phyloP scores from a whole-genome alignment of 495 filamentous ascomycete genomes.

The Rostrohypoxylon terebratum region DNA sequence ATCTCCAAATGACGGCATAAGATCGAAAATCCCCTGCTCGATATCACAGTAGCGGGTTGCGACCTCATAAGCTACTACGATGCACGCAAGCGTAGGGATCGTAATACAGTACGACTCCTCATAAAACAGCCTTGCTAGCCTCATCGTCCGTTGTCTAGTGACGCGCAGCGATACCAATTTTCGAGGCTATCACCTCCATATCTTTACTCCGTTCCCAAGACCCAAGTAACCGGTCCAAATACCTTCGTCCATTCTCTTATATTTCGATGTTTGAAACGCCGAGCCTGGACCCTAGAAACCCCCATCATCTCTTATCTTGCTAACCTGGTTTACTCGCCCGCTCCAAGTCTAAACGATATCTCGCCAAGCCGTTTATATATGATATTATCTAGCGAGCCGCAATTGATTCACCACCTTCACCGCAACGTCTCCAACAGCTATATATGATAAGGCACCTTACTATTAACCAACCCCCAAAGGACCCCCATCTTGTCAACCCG shows the following conservation, averaged over 20 bases:
- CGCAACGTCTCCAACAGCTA: slow-evolving; percentile 27
- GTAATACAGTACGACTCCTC: slow-evolving; percentile 18
- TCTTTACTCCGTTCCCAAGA: slow-evolving; percentile 26
- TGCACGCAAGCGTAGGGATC: slow-evolving; percentile 19
- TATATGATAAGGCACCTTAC: slow-evolving; percentile 40
- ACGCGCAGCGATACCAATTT: slow-evolving; percentile 16
- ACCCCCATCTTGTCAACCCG: slow-evolving; percentile 37
- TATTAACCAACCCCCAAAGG: slow-evolving; percentile 22
- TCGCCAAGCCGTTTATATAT: slow-evolving; percentile 46
- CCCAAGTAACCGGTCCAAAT: slow-evolving; percentile 29
- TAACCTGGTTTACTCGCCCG: slow-evolving; percentile 26
- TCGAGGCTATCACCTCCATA: not conserved
- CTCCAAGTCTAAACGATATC: slow-evolving; percentile 31
- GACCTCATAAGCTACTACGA: slow-evolving; percentile 26
- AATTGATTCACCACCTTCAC: slow-evolving; percentile 11
- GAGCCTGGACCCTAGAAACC: slow-evolving; percentile 18
- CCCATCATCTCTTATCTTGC: slow-evolving; percentile 34
- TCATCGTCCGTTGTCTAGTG: slow-evolving; percentile 2
- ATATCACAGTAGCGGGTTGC: slow-evolving; percentile 36
- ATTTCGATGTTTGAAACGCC: slow-evolving; percentile 13
- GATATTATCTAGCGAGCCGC: slow-evolving; percentile 37
- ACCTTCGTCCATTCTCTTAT: slow-evolving; percentile 7
- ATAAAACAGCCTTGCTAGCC: slow-evolving; percentile 8
- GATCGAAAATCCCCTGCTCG: slow-evolving; percentile 40
- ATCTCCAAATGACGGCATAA: slow-evolving; percentile 47